These are phyloP conservation scores for Colletotrichum australisinense DNA, from an alignment of 2,329 filamentous ascomycete species.

Conservation along the genomic window DNA sequence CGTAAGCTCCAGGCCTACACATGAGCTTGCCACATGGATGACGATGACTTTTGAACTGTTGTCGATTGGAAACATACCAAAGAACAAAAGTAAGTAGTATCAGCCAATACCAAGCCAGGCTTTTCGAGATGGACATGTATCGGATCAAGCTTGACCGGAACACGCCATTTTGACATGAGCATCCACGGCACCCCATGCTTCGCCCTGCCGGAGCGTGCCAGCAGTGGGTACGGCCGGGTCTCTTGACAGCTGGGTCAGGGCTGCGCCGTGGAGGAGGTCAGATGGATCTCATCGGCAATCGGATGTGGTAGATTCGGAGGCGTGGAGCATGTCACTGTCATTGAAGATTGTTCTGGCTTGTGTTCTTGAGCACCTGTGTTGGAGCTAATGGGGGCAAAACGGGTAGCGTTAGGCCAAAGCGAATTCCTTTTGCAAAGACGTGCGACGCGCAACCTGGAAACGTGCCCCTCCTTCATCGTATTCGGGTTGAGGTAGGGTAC, in stretches of 20 bases:
- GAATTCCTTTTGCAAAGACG: neutral
- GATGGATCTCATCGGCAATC: constrained; percentile 34
- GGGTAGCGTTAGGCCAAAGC: neutral
- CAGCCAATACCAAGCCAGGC: neutral
- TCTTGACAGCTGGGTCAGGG: constrained; percentile 25
- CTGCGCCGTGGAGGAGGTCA: constrained; percentile 18
- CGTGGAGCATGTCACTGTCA: constrained; percentile 2
- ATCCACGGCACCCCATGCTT: constrained; percentile 6
- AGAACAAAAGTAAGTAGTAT: no score
- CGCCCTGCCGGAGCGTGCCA: neutral
- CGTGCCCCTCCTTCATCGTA: constrained; percentile 30
- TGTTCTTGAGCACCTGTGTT: neutral
- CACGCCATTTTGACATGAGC: constrained; percentile 17
- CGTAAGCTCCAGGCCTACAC: neutral
- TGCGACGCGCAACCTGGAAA: neutral
- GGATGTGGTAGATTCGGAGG: constrained; percentile 5
- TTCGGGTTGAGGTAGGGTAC: constrained; percentile 26
- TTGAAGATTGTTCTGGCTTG: neutral
- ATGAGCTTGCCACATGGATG: neutral
- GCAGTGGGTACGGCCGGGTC: constrained; percentile 1
- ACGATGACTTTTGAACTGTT: neutral
- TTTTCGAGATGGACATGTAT: neutral
- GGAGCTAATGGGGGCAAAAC: neutral
- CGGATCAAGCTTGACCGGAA: constrained; percentile 8
- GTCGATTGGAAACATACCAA: neutral